Evolutionary conservation across 2,329 filamentous ascomycete species (phyloP).

Genomic region (Fusarium acutatum): DNA sequence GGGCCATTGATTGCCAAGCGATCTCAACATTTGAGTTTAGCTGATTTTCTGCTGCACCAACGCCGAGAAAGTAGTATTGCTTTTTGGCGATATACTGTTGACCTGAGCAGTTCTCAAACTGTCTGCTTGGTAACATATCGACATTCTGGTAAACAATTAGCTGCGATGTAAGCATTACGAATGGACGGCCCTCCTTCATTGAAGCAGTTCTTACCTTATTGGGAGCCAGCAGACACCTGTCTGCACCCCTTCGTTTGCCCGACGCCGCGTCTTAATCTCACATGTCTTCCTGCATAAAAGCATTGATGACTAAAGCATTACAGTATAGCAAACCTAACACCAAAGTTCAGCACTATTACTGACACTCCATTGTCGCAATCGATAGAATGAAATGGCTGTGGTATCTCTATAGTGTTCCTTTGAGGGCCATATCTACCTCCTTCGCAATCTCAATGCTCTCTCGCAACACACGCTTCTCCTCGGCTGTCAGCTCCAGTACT

Average conservation of each 20-base stretch:
- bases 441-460: conserved; percentile 18
- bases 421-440: conserved; percentile 4
- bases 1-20: neutral
- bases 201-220: too few relatives aligned
- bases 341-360: fast-evolving
- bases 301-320: too few relatives aligned
- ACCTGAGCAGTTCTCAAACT: neutral
- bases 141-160: neutral
- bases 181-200: too few relatives aligned
- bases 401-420: neutral
- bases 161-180: fast-evolving
- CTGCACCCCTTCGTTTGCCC: neutral
- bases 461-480: conserved; percentile 1
- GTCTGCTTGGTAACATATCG: neutral
- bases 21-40: neutral
- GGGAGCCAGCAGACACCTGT: too few relatives aligned
- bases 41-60: too few relatives aligned
- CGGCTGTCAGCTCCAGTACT: neutral
- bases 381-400: too few relatives aligned
- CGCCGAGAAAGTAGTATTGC: neutral
- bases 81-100: neutral
- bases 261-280: too few relatives aligned
- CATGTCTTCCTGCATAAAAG: too few relatives aligned
- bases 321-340: neutral
- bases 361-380: fast-evolving